Evolutionary conservation across 345 rosid genomes (phyloP).

Genomic region (Boechera stricta): DNA sequence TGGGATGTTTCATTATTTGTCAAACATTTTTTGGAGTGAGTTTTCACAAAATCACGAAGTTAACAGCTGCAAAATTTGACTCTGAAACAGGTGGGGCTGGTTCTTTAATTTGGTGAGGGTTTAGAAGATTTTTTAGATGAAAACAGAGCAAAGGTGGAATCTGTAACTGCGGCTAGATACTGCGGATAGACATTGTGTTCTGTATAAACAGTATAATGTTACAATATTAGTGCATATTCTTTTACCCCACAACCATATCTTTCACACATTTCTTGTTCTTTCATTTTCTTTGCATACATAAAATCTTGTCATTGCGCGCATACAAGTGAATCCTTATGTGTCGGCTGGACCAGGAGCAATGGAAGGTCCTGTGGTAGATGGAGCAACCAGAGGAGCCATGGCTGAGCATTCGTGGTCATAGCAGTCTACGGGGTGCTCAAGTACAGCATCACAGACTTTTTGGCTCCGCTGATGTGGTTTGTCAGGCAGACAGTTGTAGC

Average conservation of each 20-base stretch:
- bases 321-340: slow-evolving; percentile 23
- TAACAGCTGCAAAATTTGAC: slow-evolving; percentile 17
- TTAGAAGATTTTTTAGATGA: slow-evolving; percentile 41
- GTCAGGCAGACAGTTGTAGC: slow-evolving; percentile 75
- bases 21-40: slow-evolving; percentile 8
- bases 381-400: slow-evolving; percentile 58
- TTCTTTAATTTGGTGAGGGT: slow-evolving; percentile 29
- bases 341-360: slow-evolving; percentile 51
- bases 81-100: slow-evolving; percentile 34
- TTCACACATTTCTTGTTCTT: slow-evolving; percentile 22
- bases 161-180: slow-evolving; percentile 34
- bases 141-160: slow-evolving; percentile 28
- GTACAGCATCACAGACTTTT: slow-evolving; percentile 59
- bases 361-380: slow-evolving; percentile 56
- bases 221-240: slow-evolving; percentile 38
- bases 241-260: slow-evolving; percentile 35
- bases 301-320: slow-evolving; percentile 15
- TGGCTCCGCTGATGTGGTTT: slow-evolving; percentile 73
- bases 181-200: slow-evolving; percentile 29
- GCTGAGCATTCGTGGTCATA: slow-evolving; percentile 53
- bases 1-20: slow-evolving; percentile 12
- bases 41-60: slow-evolving; percentile 22
- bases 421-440: slow-evolving; percentile 80
- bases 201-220: slow-evolving; percentile 39
- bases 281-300: slow-evolving; percentile 21